phyloP scores from a whole-genome alignment of 108 stramenopile species.

The Nitzschia sp. region DNA sequence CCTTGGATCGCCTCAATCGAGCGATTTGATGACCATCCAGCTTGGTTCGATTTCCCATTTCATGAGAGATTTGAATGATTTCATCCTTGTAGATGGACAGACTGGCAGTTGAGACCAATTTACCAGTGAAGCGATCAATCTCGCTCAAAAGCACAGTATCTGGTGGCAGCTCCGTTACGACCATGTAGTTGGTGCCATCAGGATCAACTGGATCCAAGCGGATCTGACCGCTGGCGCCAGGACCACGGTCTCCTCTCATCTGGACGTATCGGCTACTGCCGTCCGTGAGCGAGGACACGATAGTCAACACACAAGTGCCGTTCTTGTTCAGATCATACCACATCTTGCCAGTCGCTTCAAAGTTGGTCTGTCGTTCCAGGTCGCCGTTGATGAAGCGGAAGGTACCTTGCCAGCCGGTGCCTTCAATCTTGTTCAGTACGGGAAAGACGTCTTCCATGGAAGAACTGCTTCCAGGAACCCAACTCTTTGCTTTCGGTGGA shows the following conservation, averaged over 20 bases:
- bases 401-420: constrained; percentile 22
- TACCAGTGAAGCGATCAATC: constrained; percentile 25
- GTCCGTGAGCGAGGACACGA: not conserved
- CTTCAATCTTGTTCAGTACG: constrained; percentile 28
- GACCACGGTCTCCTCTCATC: not conserved
- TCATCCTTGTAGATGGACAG: constrained; percentile 27
- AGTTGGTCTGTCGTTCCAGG: constrained; percentile 10
- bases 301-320: constrained; percentile 6
- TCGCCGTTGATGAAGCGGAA: constrained; percentile 30
- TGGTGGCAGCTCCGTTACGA: constrained; percentile 26
- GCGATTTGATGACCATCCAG: constrained; percentile 24
- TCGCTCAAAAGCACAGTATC: constrained; percentile 37
- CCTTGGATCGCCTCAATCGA: not conserved
- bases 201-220: constrained; percentile 5
- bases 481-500: not conserved
- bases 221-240: not conserved
- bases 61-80: constrained; percentile 30
- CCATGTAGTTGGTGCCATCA: constrained; percentile 26
- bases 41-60: constrained; percentile 12
- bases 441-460: constrained; percentile 12
- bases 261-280: constrained; percentile 8
- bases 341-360: constrained; percentile 30
- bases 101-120: constrained; percentile 28
- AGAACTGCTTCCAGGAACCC: not conserved
- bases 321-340: constrained; percentile 23